These are phyloP conservation scores for Aschersonia sp. DNA, from an alignment of 2,329 filamentous ascomycete species.

Conservation along the genomic window DNA sequence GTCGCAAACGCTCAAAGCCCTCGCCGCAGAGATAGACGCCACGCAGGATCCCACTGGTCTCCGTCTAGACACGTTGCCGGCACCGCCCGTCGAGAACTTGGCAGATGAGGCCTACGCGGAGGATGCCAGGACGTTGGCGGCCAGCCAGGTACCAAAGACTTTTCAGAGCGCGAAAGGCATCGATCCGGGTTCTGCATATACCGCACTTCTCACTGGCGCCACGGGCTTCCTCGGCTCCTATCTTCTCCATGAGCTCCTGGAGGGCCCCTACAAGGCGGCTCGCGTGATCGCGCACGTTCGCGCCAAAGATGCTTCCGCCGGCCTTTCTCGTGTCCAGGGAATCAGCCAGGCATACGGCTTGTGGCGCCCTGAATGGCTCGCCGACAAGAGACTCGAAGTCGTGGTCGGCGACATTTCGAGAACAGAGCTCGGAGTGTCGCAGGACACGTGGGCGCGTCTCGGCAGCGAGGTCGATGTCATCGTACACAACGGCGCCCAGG, in stretches of 20 bases:
- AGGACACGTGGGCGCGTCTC: slow-evolving; percentile 49
- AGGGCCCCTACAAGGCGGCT: slow-evolving; percentile 20
- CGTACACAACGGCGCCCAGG: slow-evolving; percentile 69
- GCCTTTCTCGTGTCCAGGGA: slow-evolving; percentile 47
- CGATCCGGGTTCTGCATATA: too few relatives aligned
- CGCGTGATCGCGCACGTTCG: slow-evolving; percentile 61
- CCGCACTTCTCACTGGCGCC: slow-evolving; percentile 59
- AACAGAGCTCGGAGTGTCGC: slow-evolving; percentile 57
- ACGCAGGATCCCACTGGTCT: slow-evolving; percentile 10
- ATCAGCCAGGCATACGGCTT: slow-evolving; percentile 65
- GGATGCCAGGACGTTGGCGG: slow-evolving; percentile 34
- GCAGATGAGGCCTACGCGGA: slow-evolving; percentile 31
- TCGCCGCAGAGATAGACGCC: slow-evolving; percentile 16
- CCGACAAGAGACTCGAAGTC: slow-evolving; percentile 39
- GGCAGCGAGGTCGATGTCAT: slow-evolving; percentile 54
- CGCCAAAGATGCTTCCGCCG: slow-evolving; percentile 44
- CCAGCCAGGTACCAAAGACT: too few relatives aligned
- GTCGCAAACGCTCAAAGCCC: slow-evolving; percentile 12
- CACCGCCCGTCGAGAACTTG: slow-evolving; percentile 1
- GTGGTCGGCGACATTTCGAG: slow-evolving; percentile 63
- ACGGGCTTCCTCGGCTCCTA: slow-evolving; percentile 69
- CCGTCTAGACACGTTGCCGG: too few relatives aligned
- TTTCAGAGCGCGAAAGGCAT: too few relatives aligned
- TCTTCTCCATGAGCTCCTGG: slow-evolving; percentile 60
- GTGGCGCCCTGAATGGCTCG: slow-evolving; percentile 55